phyloP scores from a whole-genome alignment of 306 rosid species.

The Canavalia ensiformis region DNA sequence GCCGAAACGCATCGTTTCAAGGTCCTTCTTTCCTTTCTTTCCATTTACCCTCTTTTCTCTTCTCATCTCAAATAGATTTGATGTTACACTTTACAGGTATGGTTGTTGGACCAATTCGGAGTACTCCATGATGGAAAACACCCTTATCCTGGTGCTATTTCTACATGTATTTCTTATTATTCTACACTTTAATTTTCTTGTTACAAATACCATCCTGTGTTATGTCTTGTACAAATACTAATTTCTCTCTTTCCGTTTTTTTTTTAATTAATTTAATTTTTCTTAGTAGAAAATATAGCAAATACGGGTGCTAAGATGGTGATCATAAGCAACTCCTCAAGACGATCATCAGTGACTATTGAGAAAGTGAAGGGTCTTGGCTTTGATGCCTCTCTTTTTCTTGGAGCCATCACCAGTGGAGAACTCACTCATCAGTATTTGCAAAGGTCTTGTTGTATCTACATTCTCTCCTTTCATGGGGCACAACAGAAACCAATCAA shows the following conservation, averaged over 20 bases:
- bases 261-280: background rate
- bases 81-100: slow-evolving; percentile 63
- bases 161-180: slow-evolving; percentile 63
- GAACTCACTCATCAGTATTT: slow-evolving; percentile 85
- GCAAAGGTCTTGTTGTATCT: slow-evolving; percentile 61
- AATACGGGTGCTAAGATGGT: slow-evolving; percentile 87
- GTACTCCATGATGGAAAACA: slow-evolving; percentile 96
- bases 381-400: slow-evolving; percentile 84
- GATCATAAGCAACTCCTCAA: slow-evolving; percentile 93
- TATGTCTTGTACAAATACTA: background rate
- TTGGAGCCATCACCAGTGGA: slow-evolving; percentile 91
- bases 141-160: slow-evolving; percentile 86
- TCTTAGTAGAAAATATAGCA: slow-evolving; percentile 82
- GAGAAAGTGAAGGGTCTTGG: slow-evolving; percentile 86
- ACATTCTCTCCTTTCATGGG: background rate
- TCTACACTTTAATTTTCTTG: background rate
- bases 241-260: background rate
- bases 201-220: background rate
- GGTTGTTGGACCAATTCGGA: slow-evolving; percentile 96
- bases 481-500: background rate
- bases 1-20: slow-evolving; percentile 76
- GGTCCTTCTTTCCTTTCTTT: slow-evolving; percentile 42
- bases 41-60: background rate
- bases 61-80: no score
- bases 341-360: slow-evolving; percentile 83